Conservation (phyloP, 345 rosid genomes). For the Populus pruinosa region DNA sequence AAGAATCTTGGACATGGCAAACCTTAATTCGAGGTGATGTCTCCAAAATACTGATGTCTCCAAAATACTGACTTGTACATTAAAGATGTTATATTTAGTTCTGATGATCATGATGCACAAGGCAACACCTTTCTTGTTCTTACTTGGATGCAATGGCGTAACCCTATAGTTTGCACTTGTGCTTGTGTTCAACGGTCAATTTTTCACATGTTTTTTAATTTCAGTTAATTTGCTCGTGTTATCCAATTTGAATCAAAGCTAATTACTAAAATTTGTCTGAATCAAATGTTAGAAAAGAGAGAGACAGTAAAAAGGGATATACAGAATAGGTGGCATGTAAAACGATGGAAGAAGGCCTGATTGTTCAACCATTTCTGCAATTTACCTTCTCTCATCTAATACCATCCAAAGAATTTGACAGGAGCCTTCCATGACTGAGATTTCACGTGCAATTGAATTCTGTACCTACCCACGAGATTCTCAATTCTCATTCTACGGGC, state of each 20-base stretch:
- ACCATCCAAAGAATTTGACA: neutral
- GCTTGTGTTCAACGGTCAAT: no score
- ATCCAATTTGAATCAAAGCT: no score
- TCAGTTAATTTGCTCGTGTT: no score
- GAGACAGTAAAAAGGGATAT: no score
- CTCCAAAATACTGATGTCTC: neutral
- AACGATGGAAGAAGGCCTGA: no score
- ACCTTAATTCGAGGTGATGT: neutral
- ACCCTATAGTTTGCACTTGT: no score
- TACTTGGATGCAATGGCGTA: neutral
- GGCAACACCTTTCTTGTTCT: neutral
- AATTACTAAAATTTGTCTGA: no score
- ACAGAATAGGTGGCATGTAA: no score
- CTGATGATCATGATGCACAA: neutral
- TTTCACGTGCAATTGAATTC: neutral
- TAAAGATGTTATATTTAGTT: neutral
- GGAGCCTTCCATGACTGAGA: neutral
- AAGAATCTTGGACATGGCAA: neutral
- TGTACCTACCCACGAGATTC: neutral
- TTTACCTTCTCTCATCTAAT: no score
- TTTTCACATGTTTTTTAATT: no score
- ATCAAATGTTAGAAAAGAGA: no score
- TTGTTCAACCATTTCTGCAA: no score
- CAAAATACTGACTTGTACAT: neutral
- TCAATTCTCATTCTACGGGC: neutral